Evolutionary conservation across 208 protist species (phyloP), one percentile per base, ranked within the genome.

Genomic region (Histomonas meleagridis): DNA sequence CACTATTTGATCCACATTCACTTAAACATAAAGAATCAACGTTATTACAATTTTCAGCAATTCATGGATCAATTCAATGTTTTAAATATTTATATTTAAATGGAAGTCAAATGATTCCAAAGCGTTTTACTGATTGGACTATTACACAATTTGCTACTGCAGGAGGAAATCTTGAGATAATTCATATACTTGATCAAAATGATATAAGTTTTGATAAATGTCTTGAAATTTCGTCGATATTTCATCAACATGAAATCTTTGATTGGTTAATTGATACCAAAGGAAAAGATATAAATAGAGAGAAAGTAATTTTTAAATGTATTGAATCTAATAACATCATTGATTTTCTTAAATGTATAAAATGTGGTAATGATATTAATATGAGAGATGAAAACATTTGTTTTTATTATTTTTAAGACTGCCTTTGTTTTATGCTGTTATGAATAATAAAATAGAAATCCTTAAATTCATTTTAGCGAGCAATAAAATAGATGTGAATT

Each of bases 151-250:
- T 51, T 43, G 70, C 70, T 16, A 51, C 51, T 81, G 35, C 70
- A 51, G 70, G 70, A 32, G 70, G 70, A 18, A 81, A 81, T 81
- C 10, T 81, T 28, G 70, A 81, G 51, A 81, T 81, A 12, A 43
- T 81, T 3, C 48, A 43, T 51, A 10, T 81, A 3, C 51, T 35
- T 51, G 16, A 46, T 12, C 70, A 81, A 51, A 81, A 81, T 81
- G 43, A 43, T 38, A 23, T 81, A 38, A 43, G 51, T 28, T 43
- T 43, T n/a, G 2, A 0, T n/a, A 51, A 81, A 9, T 51, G 1
- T 51, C 5, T 81, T 81, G 3, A 3, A 46, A 28, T 51, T 43
- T 35, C 70, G 1, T 32, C 35, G 21, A 35, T n/a, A 16, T 81
- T 51, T 51, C 23, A 43, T 46, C 32, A 51, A 5, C 26, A 51